Evolutionary conservation across 495 filamentous ascomycete species (phyloP).

Genomic region (Glonium stellatum): DNA sequence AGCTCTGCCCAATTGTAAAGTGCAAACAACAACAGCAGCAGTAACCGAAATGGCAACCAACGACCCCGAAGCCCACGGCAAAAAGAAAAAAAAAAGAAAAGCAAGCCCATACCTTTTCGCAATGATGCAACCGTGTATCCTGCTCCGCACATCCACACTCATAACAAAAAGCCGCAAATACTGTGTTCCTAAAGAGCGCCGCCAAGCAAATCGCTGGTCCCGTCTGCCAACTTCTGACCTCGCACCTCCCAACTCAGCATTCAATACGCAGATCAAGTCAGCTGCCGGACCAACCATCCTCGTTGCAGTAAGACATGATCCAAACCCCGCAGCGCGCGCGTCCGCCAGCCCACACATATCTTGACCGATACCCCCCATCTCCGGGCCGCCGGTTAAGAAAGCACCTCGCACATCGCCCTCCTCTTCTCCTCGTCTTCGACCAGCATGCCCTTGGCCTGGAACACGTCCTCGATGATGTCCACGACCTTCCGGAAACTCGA

Average conservation of each 20-base stretch:
- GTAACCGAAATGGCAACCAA: not conserved
- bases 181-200: too few relatives aligned
- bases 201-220: too few relatives aligned
- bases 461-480: slow-evolving; percentile 58
- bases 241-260: too few relatives aligned
- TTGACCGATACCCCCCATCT: too few relatives aligned
- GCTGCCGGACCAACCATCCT: too few relatives aligned
- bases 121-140: not conserved
- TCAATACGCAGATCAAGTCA: too few relatives aligned
- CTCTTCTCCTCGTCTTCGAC: slow-evolving; percentile 61
- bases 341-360: too few relatives aligned
- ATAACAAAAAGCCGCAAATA: too few relatives aligned
- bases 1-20: not conserved
- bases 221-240: too few relatives aligned
- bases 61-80: not conserved
- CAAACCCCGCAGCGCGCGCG: too few relatives aligned
- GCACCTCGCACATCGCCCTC: slow-evolving; percentile 53
- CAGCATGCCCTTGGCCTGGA: slow-evolving; percentile 53
- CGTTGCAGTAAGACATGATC: too few relatives aligned
- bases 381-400: slow-evolving; percentile 16
- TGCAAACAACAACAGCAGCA: too few relatives aligned
- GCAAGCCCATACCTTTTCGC: not conserved
- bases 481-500: slow-evolving; percentile 77
- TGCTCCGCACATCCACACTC: not conserved
- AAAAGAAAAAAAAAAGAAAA: not conserved